Evolutionary conservation across 2,329 filamentous ascomycete genomes (phyloP).

Genomic region (Aureobasidium sp.): DNA sequence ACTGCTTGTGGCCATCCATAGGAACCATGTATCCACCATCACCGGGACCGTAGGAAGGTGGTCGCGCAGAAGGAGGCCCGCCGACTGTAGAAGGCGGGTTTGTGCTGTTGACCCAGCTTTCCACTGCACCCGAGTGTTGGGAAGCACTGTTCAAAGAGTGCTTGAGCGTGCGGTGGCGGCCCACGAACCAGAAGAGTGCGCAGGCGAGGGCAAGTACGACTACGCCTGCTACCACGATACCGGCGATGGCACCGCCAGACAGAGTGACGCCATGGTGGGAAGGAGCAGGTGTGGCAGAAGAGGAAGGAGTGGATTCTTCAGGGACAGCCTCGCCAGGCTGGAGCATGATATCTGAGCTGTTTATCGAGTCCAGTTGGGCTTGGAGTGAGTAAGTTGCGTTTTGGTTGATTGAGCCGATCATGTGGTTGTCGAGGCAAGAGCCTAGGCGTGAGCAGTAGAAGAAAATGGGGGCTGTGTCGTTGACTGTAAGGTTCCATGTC

Average conservation of each 20-base stretch:
- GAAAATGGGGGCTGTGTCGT: conserved; percentile 58
- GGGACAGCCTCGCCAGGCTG: conserved; percentile 36
- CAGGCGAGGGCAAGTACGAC: conserved; percentile 55
- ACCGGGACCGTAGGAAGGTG: neutral
- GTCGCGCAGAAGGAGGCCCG: neutral
- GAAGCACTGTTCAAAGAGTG: neutral
- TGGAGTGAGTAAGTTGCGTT: conserved; percentile 26
- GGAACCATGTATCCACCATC: neutral
- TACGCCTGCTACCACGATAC: conserved; percentile 57
- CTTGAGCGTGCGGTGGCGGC: conserved; percentile 27
- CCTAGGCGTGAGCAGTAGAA: conserved; percentile 63
- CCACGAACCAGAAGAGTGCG: conserved; percentile 59
- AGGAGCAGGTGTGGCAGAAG: conserved; percentile 19
- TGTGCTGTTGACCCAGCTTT: conserved; percentile 1
- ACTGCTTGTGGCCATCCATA: neutral
- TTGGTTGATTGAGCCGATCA: conserved; percentile 72
- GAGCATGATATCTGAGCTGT: conserved; percentile 26
- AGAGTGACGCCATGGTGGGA: conserved; percentile 22
- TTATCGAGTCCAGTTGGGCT: conserved; percentile 22
- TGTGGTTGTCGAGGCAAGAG: conserved; percentile 58
- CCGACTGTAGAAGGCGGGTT: neutral
- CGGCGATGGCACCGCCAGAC: conserved; percentile 36
- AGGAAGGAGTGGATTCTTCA: conserved; percentile 26
- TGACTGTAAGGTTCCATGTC: conserved; percentile 39
- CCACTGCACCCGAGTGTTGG: neutral